Evolutionary conservation across 805 yeast genomes (phyloP), one percentile per base, ranked within the genome.

Genomic region (Saccharomycopsis selenospora): DNA sequence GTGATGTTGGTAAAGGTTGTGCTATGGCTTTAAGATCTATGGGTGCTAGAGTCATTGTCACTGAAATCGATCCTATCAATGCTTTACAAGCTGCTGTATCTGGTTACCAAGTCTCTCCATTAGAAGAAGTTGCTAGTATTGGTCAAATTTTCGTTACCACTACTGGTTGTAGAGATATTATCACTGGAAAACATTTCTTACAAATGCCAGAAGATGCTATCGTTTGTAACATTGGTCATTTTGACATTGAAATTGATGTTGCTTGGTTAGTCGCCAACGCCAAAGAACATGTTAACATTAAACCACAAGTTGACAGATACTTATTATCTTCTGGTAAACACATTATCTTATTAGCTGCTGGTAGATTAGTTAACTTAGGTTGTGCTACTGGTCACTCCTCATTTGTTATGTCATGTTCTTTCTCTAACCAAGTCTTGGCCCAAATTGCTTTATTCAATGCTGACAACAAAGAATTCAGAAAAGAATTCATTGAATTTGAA

Each of bases 1-100:
- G 99, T 81, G 99, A 91, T 69, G 99, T 91, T 67, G 99, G 99
- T 77, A 91, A 91, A 78, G 99, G 99, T 72, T 91, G 99, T 81
- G 97, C 96, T 70, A 85, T 89, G 87, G 96, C 99, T 59, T 81
- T 93, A 65, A 84, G 87, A 75, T 90, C 95, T 68, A 90, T 91
- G 97, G 99, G 99, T 77, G 96, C 99, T 59, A 86, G 96, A 73
- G 99, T 91, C 62, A 79, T 93, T 59, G 89, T 91, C 65, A 85
- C 98, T 61, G 99, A 91, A 79, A 77, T 91, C 65, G 99, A 91
- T 73, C 99, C 99, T 67, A 91, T 91, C 76, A 91, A 91, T 71
- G 99, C 99, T 61, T 79, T 91, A 65, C 99, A 91, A 79, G 99
- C 99, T 61, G 97, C 98, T 62, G 97, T 93, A 71, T 86, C 91